phyloP scores from a whole-genome alignment of 192 early-diverging fungal species.

The Linderina pennispora region DNA sequence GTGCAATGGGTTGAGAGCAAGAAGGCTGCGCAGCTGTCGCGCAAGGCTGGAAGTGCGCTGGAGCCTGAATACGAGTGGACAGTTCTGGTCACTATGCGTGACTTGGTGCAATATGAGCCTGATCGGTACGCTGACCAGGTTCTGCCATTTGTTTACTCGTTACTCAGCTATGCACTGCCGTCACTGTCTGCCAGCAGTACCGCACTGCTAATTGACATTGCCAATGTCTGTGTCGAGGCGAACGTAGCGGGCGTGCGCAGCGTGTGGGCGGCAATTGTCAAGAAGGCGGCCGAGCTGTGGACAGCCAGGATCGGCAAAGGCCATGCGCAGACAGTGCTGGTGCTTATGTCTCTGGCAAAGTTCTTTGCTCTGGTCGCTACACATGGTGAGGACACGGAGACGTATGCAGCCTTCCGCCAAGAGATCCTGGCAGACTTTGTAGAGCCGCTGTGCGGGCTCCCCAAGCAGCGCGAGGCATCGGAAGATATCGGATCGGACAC shows the following conservation, averaged over 20 bases:
- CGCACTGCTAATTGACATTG: conserved; percentile 17
- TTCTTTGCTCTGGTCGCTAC: conserved; percentile 16
- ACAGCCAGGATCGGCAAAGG: background rate
- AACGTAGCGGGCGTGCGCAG: conserved; percentile 18
- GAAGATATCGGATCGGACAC: no score
- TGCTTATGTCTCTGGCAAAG: conserved; percentile 7
- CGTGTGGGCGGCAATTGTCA: conserved; percentile 18
- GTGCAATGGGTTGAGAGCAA: conserved; percentile 19
- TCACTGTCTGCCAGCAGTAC: conserved; percentile 7
- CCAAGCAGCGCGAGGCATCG: background rate
- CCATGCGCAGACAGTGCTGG: background rate
- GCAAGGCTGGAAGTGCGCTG: background rate
- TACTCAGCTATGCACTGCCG: conserved; percentile 13
- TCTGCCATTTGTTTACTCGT: conserved; percentile 17
- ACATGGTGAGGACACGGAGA: conserved; percentile 12
- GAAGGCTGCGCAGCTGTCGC: conserved; percentile 1
- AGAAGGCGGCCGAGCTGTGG: conserved; percentile 10
- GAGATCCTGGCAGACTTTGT: conserved; percentile 5
- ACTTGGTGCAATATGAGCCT: conserved; percentile 11
- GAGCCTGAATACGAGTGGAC: conserved; percentile 28
- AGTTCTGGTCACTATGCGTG: conserved; percentile 17
- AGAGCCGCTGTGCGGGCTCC: background rate
- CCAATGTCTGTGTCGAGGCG: conserved; percentile 12
- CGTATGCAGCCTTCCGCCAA: conserved; percentile 18
- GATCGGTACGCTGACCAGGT: conserved; percentile 26